Percentiles rank a stretch among this genome's conserved stretches.
These are phyloP conservation scores for Monosporascus ibericus DNA, from an alignment of 2,329 filamentous ascomycete genomes.

Conservation along the genomic window DNA sequence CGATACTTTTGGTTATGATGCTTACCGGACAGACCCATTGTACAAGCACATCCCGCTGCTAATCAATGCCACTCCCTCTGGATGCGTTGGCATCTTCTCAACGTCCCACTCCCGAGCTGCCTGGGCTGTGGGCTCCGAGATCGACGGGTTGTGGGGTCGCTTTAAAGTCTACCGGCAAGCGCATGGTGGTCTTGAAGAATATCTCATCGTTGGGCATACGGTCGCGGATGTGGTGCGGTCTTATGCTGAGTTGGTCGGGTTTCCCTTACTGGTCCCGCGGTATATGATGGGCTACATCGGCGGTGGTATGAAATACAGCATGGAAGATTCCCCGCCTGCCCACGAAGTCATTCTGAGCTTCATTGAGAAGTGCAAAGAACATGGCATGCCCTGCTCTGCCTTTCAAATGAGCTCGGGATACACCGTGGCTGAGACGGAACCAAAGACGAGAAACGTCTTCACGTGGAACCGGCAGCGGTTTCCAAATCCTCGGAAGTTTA, in stretches of 20 bases:
- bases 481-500: conserved; percentile 59
- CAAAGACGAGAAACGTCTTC: conserved; percentile 65
- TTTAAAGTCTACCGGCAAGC: conserved; percentile 72
- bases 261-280: conserved; percentile 60
- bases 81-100: conserved; percentile 63
- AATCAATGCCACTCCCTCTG: conserved; percentile 59
- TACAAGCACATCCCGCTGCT: conserved; percentile 73
- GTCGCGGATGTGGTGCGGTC: conserved; percentile 58
- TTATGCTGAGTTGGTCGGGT: conserved; percentile 63
- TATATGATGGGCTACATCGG: conserved; percentile 71
- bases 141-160: conserved; percentile 69
- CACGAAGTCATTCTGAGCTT: conserved; percentile 56
- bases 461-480: conserved; percentile 69
- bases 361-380: conserved; percentile 52
- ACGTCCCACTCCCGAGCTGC: conserved; percentile 58
- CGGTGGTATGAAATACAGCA: conserved; percentile 52
- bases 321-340: conserved; percentile 44
- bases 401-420: conserved; percentile 71
- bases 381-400: conserved; percentile 64
- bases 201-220: conserved; percentile 60
- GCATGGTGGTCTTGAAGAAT: conserved; percentile 66
- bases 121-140: conserved; percentile 64
- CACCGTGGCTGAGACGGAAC: conserved; percentile 59
- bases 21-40: conserved; percentile 63
- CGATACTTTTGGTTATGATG: conserved; percentile 69